Evolutionary conservation across 805 yeast species (phyloP).

Genomic region (Yamadazyma sp.): DNA sequence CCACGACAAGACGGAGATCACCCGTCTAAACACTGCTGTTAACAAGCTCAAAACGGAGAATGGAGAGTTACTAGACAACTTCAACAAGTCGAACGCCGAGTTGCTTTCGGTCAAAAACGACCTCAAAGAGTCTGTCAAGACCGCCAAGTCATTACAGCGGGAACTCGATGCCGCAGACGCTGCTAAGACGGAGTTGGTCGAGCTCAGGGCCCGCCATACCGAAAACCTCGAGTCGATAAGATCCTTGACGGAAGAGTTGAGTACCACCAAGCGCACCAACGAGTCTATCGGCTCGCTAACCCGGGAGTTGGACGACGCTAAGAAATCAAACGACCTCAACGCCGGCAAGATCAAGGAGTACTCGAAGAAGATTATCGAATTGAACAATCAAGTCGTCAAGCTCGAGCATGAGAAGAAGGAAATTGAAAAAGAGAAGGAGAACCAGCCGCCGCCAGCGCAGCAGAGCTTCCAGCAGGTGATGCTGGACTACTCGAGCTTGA

Average conservation of each 20-base stretch:
- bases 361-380: constrained; percentile 25
- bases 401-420: constrained; percentile 21
- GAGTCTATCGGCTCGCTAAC: constrained; percentile 5
- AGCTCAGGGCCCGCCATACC: not conserved
- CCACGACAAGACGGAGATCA: constrained; percentile 10
- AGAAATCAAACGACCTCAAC: constrained; percentile 4
- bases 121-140: constrained; percentile 4
- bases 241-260: constrained; percentile 6
- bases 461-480: constrained; percentile 27
- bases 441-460: constrained; percentile 27
- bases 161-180: not conserved
- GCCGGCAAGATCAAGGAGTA: constrained; percentile 20
- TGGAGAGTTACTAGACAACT: constrained; percentile 9
- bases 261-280: constrained; percentile 3
- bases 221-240: constrained; percentile 9
- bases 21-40: constrained; percentile 9
- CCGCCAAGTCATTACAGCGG: constrained; percentile 5
- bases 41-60: constrained; percentile 15
- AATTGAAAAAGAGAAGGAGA: constrained; percentile 36
- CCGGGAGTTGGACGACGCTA: constrained; percentile 7
- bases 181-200: constrained; percentile 1
- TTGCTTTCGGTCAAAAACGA: constrained; percentile 11
- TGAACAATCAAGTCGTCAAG: constrained; percentile 23
- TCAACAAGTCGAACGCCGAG: constrained; percentile 15
- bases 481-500: constrained; percentile 49